Conservation (phyloP, 805 yeast species). For the Pichia rugopelliculosa region DNA sequence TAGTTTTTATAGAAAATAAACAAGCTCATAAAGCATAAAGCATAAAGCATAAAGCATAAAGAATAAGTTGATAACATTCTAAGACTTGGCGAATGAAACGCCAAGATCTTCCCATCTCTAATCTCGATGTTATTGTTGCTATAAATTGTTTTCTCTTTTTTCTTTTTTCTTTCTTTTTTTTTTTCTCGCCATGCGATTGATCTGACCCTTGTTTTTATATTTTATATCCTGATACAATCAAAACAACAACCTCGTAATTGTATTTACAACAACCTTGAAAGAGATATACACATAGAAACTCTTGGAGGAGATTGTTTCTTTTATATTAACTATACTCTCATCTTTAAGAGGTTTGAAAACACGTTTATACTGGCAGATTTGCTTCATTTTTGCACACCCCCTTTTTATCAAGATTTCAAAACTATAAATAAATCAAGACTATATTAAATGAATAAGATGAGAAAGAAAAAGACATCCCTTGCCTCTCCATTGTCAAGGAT, state of each 20-base stretch:
- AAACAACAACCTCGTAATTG: no score
- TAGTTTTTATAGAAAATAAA: no score
- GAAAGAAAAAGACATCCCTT: background rate
- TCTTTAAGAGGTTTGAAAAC: background rate
- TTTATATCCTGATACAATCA: no score
- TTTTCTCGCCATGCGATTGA: background rate
- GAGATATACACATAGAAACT: background rate
- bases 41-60: background rate
- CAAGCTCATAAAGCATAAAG: background rate
- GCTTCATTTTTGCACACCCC: background rate
- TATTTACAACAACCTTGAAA: background rate
- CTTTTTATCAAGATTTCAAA: background rate
- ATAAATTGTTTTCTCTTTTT: no score
- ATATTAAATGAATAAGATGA: background rate
- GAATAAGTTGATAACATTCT: no score
- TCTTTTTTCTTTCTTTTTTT: background rate
- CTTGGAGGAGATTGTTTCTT: background rate
- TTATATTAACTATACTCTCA: background rate
- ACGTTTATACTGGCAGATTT: background rate
- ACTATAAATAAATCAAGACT: background rate
- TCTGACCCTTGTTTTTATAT: background rate
- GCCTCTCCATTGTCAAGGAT: conserved; percentile 9
- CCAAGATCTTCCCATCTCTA: no score
- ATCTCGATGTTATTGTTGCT: no score
- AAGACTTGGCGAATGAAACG: no score